Evolutionary conservation across 2,329 filamentous ascomycete genomes (phyloP).

Genomic region (Fonsecaea multimorphosa): DNA sequence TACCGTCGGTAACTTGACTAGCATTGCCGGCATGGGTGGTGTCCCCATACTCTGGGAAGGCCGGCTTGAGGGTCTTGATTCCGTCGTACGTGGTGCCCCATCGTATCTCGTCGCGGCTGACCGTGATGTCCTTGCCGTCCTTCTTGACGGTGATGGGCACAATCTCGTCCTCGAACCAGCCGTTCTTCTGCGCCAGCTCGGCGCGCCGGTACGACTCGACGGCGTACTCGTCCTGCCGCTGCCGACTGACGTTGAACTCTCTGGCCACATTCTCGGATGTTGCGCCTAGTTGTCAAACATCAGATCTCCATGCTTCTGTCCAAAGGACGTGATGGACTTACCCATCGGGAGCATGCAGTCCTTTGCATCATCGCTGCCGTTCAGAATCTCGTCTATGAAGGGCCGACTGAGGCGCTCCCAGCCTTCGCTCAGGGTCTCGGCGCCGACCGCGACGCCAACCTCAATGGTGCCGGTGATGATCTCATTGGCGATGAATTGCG

Average conservation of each 20-base stretch:
- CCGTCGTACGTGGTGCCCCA: constrained; percentile 5
- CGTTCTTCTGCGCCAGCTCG: constrained; percentile 86
- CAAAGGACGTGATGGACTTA: constrained; percentile 55
- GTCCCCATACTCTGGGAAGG: constrained; percentile 75
- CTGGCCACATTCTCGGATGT: constrained; percentile 93
- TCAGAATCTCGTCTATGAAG: constrained; percentile 77
- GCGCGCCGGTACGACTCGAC: constrained; percentile 87
- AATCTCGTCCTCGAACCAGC: constrained; percentile 94
- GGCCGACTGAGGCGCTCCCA: constrained; percentile 68
- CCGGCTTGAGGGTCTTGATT: background rate
- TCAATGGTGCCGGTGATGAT: constrained; percentile 83
- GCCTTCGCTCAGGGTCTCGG: constrained; percentile 74
- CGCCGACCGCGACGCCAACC: constrained; percentile 83
- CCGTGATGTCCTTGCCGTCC: background rate
- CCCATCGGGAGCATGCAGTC: constrained; percentile 98
- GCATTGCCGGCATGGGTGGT: constrained; percentile 91
- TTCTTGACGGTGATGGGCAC: constrained; percentile 76
- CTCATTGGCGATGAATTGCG: constrained; percentile 90
- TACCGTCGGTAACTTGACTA: constrained; percentile 89
- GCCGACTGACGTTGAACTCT: constrained; percentile 83
- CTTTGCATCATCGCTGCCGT: constrained; percentile 71
- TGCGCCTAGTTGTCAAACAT: background rate
- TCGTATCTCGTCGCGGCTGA: background rate
- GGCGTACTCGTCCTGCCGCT: constrained; percentile 82
- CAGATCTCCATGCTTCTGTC: background rate